These are phyloP conservation scores for Endocarpon pusillum DNA, from an alignment of 495 filamentous ascomycete genomes.

Conservation along the genomic window DNA sequence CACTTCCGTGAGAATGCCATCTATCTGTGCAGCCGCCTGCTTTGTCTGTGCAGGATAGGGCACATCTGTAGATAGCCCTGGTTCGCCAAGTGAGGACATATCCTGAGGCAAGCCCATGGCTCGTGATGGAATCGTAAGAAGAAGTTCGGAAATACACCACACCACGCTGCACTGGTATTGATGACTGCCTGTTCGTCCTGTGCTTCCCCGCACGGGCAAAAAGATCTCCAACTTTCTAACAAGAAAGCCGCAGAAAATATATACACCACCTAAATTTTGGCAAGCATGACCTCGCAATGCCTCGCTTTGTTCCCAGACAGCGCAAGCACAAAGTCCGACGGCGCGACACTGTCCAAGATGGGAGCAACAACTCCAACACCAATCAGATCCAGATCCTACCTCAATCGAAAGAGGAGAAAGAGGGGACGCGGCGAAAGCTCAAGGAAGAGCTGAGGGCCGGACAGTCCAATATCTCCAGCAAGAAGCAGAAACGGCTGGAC, in stretches of 20 bases:
- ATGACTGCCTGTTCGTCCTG: too few species aligned
- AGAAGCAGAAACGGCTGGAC: constrained; percentile 88
- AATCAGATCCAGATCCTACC: constrained; percentile 60
- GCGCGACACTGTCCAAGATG: constrained; percentile 14
- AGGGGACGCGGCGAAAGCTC: constrained; percentile 50
- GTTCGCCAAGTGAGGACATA: too few species aligned
- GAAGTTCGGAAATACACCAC: too few species aligned
- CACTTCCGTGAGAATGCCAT: constrained; percentile 41
- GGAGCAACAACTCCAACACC: constrained; percentile 36
- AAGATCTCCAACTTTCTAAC: too few species aligned
- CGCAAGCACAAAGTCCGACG: constrained; percentile 50
- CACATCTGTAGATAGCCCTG: too few species aligned
- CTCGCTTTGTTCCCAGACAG: constrained; percentile 61
- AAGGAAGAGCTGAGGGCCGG: constrained; percentile 41
- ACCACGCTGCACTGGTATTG: too few species aligned
- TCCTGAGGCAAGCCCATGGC: too few species aligned
- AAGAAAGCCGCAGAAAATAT: too few species aligned
- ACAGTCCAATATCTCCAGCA: constrained; percentile 60
- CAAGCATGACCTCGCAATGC: too few species aligned
- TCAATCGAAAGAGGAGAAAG: constrained; percentile 43
- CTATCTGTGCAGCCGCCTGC: constrained; percentile 32
- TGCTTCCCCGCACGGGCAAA: too few species aligned
- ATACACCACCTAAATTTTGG: too few species aligned
- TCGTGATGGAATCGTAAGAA: too few species aligned
- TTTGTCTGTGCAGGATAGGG: constrained; percentile 49